Evolutionary conservation across 2,329 filamentous ascomycete genomes (phyloP), one percentile per base, ranked within the genome.

Genomic region (Fragosphaeria purpurea): DNA sequence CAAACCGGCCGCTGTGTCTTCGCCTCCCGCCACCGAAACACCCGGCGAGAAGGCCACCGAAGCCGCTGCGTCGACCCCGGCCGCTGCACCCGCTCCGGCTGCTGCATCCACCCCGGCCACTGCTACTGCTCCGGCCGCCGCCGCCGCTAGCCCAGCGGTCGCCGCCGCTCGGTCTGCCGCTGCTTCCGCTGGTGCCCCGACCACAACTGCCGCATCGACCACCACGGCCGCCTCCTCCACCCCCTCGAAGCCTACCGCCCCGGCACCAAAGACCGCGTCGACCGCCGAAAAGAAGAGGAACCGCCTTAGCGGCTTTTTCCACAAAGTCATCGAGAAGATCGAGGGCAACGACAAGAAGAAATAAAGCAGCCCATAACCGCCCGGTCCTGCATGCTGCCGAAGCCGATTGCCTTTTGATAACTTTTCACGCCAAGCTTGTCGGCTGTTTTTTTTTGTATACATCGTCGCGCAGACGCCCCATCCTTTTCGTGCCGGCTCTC

Each of bases 271-370:
- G 51, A 54, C 65, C 11, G 55, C 64, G 8, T 66, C 68, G 50
- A 67, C 70, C 12, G 73, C 79, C 47, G 80, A 79, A 69, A 85
- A 84, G 73, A 83, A 82, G 73, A 82, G 81, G 71, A 72, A 78
- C 65, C 74, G 82, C 49, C 59, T 83, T 53, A 85, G 81, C 65
- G 68, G 74, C 48, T 76, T 85, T 59, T 78, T 86, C 62, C 70
- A 67, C 66, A 79, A 76, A 69, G 60, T 79, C 60, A 75, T 74
- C 66, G 62, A 67, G 58, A 79, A 67, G 62, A 56, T 69, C n/a
- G 59, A 62, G 56, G 65, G 66, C 59, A 22, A 22, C 22, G 52
- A 54, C 50, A 55, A 55, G 50, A 56, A 52, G 49, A 52, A 55
- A 46, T 53, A 53, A 40, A 47, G 30, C 8, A 22, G 22, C 22